A percentile compares a stretch with the other conserved stretches of the same genome.
These are phyloP conservation scores for Streptanthus diversifolius DNA, from an alignment of 345 rosid genomes.

Conservation along the genomic window DNA sequence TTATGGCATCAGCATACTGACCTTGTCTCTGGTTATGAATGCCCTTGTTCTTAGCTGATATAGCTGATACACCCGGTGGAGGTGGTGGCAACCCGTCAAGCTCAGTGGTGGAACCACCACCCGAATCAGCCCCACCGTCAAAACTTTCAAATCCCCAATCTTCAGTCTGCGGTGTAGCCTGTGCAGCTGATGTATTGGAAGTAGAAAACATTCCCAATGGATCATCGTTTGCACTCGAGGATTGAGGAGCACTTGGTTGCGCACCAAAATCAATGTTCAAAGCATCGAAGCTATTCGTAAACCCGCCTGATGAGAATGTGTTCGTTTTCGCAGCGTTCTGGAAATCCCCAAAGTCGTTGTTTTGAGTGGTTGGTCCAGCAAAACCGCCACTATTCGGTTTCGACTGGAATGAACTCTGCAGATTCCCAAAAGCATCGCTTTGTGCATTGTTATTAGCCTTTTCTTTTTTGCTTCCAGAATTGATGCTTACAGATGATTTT, in stretches of 20 bases:
- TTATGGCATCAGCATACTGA: constrained; percentile 94
- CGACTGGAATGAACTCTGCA: constrained; percentile 51
- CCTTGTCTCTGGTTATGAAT: constrained; percentile 84
- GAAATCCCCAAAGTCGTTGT: constrained; percentile 55
- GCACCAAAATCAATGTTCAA: constrained; percentile 53
- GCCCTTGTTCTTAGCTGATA: constrained; percentile 81
- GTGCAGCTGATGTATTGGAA: constrained; percentile 38
- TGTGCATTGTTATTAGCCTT: constrained; percentile 28
- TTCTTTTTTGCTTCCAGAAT: constrained; percentile 45
- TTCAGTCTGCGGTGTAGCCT: constrained; percentile 43
- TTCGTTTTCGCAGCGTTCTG: constrained; percentile 41
- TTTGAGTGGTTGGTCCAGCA: constrained; percentile 36
- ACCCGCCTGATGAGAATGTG: constrained; percentile 46
- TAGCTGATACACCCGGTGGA: constrained; percentile 75
- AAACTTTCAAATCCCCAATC: constrained; percentile 88
- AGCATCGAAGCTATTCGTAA: constrained; percentile 38
- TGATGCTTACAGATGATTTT: constrained; percentile 52
- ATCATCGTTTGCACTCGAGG: constrained; percentile 43
- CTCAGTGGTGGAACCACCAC: constrained; percentile 65
- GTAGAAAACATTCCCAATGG: constrained; percentile 61
- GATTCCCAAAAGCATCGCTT: constrained; percentile 50
- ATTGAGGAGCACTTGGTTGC: constrained; percentile 43
- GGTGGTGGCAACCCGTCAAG: constrained; percentile 98
- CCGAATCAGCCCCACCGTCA: constrained; percentile 54
- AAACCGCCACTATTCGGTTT: constrained; percentile 32